Evolutionary conservation across 2,329 filamentous ascomycete genomes (phyloP).

Genomic region (Annulohypoxylon truncatum): DNA sequence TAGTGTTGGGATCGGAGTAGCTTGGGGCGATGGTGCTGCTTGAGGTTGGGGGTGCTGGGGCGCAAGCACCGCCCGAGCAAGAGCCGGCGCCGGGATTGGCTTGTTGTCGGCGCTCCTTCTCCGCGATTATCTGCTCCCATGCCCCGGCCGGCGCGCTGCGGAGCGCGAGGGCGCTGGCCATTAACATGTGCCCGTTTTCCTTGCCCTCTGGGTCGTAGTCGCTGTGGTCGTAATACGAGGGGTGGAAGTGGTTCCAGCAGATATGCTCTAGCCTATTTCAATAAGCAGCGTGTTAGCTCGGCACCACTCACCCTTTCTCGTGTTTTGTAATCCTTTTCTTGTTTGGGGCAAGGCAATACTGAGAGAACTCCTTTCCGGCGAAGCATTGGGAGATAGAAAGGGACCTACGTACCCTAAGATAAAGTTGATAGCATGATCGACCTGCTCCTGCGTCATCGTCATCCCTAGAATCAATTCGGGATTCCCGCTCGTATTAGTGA

Average conservation of each 20-base stretch:
- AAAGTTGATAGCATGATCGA: constrained; percentile 63
- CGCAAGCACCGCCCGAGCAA: background rate
- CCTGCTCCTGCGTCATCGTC: constrained; percentile 53
- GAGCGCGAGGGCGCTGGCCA: constrained; percentile 47
- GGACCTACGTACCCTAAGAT: constrained; percentile 60
- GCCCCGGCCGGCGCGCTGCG: constrained; percentile 37
- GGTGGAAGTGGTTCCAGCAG: constrained; percentile 63
- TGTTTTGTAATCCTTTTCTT: background rate
- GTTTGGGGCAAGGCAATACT: background rate
- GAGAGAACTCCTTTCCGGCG: no score
- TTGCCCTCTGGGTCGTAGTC: constrained; percentile 44
- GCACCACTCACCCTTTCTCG: constrained; percentile 3
- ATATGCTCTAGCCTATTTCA: constrained; percentile 61
- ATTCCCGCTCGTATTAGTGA: background rate
- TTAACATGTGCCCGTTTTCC: constrained; percentile 47
- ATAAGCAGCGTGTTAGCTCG: background rate
- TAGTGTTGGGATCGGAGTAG: background rate
- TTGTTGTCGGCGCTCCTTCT: constrained; percentile 8
- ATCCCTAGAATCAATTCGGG: background rate
- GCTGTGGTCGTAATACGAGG: constrained; percentile 54
- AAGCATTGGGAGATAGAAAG: background rate
- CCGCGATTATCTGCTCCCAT: constrained; percentile 33
- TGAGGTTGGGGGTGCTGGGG: background rate
- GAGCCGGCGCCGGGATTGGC: background rate
- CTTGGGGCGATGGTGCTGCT: background rate